Evolutionary conservation across 305 asterid genomes (phyloP).

Genomic region (Fraxinus greggii): DNA sequence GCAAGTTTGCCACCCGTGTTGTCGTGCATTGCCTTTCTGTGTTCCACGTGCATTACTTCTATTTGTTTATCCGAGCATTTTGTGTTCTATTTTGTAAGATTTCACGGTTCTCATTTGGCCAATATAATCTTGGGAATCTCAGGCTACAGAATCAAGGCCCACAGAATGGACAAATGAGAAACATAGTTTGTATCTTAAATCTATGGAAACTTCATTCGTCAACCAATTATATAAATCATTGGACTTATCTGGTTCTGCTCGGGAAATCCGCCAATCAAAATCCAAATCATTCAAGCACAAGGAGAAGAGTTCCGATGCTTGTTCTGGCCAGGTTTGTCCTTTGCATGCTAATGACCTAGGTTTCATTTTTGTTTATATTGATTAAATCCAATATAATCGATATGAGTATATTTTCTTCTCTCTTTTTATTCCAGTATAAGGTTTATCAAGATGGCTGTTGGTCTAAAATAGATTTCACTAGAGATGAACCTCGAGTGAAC

Average conservation of each 20-base stretch:
- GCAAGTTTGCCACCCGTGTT: neutral
- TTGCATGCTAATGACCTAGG: neutral
- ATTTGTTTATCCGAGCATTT: neutral
- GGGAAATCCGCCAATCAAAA: conserved; percentile 25
- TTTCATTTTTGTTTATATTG: neutral
- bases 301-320: conserved; percentile 28
- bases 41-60: neutral
- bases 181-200: conserved; percentile 59
- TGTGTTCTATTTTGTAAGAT: neutral
- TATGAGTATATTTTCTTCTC: neutral
- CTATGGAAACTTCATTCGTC: conserved; percentile 72
- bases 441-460: conserved; percentile 58
- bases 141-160: conserved; percentile 30
- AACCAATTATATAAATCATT: conserved; percentile 51
- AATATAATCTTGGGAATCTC: conserved; percentile 30
- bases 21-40: neutral
- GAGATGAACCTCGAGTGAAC: conserved; percentile 31
- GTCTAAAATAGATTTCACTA: conserved; percentile 45
- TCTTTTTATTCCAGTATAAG: conserved; percentile 48
- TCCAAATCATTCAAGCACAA: conserved; percentile 34
- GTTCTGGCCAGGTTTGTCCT: conserved; percentile 54
- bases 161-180: conserved; percentile 66
- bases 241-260: conserved; percentile 37
- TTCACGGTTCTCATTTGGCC: conserved; percentile 14
- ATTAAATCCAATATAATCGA: neutral